phyloP scores from a whole-genome alignment of 495 filamentous ascomycete genomes.

The Cercophora newfieldiana region DNA sequence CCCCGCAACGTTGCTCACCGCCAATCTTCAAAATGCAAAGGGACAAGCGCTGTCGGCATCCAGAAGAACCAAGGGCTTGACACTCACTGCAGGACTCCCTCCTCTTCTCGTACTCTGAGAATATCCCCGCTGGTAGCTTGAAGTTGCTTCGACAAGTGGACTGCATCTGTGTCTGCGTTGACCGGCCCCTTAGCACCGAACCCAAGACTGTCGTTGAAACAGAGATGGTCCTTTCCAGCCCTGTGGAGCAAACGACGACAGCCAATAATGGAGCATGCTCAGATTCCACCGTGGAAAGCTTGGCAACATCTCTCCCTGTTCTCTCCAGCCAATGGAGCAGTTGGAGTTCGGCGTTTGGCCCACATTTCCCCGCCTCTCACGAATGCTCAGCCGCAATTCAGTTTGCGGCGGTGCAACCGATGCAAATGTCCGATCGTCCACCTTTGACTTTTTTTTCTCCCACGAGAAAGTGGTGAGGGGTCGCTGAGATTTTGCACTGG shows the following conservation, averaged over 20 bases:
- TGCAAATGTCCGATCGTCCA: background rate
- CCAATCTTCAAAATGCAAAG: background rate
- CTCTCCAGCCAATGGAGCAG: background rate
- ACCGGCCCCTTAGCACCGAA: background rate
- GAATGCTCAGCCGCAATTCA: constrained; percentile 15
- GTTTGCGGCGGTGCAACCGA: constrained; percentile 4
- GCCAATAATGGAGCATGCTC: background rate
- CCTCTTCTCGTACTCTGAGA: background rate
- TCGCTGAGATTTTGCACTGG: background rate
- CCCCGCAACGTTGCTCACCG: background rate
- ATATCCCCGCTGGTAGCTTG: no score
- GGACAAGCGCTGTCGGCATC: background rate
- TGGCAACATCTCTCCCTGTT: background rate
- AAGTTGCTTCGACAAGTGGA: no score
- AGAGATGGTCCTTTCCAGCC: background rate
- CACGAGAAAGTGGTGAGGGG: background rate
- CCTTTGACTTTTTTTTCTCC: background rate
- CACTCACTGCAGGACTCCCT: no score
- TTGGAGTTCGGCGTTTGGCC: background rate
- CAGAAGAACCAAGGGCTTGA: no score
- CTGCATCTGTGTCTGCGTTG: no score
- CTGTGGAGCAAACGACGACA: background rate
- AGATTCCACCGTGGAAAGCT: background rate
- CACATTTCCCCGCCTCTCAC: constrained; percentile 6
- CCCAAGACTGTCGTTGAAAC: background rate